A percentile compares a stretch with the other conserved stretches of the same genome.
Evolutionary conservation across 768 basidiomycete species (phyloP).

Genomic region (Tubosaeta brunneosetosa): DNA sequence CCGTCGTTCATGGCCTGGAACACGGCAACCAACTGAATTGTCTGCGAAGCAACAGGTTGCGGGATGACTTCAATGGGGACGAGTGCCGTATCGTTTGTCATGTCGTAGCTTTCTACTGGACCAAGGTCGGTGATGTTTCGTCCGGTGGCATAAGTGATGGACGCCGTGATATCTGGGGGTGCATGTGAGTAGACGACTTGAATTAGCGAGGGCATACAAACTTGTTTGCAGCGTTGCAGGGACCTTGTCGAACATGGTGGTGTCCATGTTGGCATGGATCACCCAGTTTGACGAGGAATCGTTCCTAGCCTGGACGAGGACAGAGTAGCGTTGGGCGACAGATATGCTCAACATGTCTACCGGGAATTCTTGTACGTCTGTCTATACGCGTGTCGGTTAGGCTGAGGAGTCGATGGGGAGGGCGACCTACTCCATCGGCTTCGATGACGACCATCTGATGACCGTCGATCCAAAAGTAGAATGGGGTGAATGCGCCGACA

Average conservation of each 20-base stretch:
- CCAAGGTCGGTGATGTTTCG: constrained; percentile 50
- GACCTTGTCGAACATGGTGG: constrained; percentile 81
- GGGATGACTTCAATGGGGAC: constrained; percentile 56
- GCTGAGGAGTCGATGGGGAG: background rate
- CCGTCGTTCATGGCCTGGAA: constrained; percentile 88
- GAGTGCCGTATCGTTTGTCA: constrained; percentile 63
- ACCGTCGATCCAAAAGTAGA: constrained; percentile 88
- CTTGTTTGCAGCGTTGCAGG: constrained; percentile 72
- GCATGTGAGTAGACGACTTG: background rate
- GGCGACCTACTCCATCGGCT: constrained; percentile 64
- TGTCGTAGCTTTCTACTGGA: constrained; percentile 51
- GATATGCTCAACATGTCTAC: constrained; percentile 70
- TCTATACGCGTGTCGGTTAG: constrained; percentile 36
- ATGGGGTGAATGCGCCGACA: constrained; percentile 65
- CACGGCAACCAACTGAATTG: constrained; percentile 62
- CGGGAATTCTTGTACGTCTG: constrained; percentile 69
- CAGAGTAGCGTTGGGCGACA: constrained; percentile 89
- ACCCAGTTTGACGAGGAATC: constrained; percentile 82
- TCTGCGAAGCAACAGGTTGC: constrained; percentile 48
- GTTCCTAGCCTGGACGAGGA: constrained; percentile 88
- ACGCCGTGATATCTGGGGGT: constrained; percentile 69
- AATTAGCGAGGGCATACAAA: constrained; percentile 32
- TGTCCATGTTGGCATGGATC: constrained; percentile 89
- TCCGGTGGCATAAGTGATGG: constrained; percentile 66
- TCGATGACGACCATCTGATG: constrained; percentile 84